Evolutionary conservation across 192 early-diverging fungal species (phyloP).

Genomic region (Geranomyces michiganensis): DNA sequence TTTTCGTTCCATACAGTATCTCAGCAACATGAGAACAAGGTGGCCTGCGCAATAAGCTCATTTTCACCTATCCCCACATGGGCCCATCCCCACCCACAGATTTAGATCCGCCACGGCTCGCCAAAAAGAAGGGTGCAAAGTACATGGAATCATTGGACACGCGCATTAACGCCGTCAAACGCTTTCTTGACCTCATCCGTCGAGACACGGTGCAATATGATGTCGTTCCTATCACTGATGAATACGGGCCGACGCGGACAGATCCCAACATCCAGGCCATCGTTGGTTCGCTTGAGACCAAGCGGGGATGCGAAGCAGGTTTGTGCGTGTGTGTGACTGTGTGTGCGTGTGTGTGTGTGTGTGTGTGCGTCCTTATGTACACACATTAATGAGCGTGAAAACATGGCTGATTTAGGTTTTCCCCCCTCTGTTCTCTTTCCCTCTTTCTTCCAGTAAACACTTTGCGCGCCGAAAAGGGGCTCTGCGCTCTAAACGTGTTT

Average conservation of each 20-base stretch:
- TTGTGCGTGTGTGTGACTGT: conserved; percentile 11
- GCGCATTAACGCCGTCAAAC: conserved; percentile 60
- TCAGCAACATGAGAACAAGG: too few species aligned
- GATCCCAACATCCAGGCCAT: conserved; percentile 76
- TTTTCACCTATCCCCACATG: too few species aligned
- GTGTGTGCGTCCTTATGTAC: too few species aligned
- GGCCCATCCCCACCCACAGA: too few species aligned
- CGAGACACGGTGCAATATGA: conserved; percentile 42
- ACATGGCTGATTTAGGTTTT: too few species aligned
- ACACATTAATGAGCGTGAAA: too few species aligned
- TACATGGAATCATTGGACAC: conserved; percentile 67
- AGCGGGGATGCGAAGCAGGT: conserved; percentile 73
- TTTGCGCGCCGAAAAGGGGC: conserved; percentile 59
- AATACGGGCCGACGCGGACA: conserved; percentile 81
- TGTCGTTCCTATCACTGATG: conserved; percentile 76
- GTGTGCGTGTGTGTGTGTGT: neutral
- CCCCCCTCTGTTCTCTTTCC: too few species aligned
- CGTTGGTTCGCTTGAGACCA: conserved; percentile 84
- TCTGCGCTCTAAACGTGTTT: conserved; percentile 63
- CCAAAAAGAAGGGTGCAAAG: conserved; percentile 70
- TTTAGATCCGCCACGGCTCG: conserved; percentile 56
- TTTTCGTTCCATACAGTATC: too few species aligned
- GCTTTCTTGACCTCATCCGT: conserved; percentile 62
- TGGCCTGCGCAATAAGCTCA: too few species aligned
- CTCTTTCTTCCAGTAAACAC: conserved; percentile 71